A percentile compares a stretch with the other conserved stretches of the same genome.
Evolutionary conservation across 495 filamentous ascomycete species (phyloP).

Genomic region (Lindgomyces ingoldianus): DNA sequence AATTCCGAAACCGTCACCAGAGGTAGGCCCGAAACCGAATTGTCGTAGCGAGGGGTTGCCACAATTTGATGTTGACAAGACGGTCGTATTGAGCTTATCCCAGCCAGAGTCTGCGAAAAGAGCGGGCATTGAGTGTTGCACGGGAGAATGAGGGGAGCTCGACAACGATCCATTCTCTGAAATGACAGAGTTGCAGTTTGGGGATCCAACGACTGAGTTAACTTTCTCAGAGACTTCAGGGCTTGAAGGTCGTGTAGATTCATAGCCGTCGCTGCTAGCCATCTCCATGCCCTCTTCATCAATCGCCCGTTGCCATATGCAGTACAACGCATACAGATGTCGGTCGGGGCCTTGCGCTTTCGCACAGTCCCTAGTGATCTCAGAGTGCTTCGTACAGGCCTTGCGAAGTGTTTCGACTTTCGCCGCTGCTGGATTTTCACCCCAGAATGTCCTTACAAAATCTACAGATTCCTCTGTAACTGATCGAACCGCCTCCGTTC

Average conservation of each 20-base stretch:
- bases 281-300: slow-evolving; percentile 68
- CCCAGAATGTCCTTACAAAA: slow-evolving; percentile 95
- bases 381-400: slow-evolving; percentile 79
- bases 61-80: slow-evolving; percentile 96
- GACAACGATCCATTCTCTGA: slow-evolving; percentile 50
- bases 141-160: slow-evolving; percentile 40
- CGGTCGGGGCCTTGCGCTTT: slow-evolving; percentile 92
- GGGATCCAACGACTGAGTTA: slow-evolving; percentile 54
- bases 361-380: slow-evolving; percentile 79
- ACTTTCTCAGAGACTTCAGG: slow-evolving; percentile 28
- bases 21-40: slow-evolving; percentile 95
- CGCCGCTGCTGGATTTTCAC: slow-evolving; percentile 73
- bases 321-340: slow-evolving; percentile 92
- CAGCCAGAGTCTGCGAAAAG: slow-evolving; percentile 88
- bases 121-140: slow-evolving; percentile 60
- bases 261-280: slow-evolving; percentile 47
- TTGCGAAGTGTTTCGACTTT: slow-evolving; percentile 84
- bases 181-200: slow-evolving; percentile 53
- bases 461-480: slow-evolving; percentile 79
- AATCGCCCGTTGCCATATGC: slow-evolving; percentile 87
- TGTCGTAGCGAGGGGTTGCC: slow-evolving; percentile 95
- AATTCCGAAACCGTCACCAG: slow-evolving; percentile 93
- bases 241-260: slow-evolving; percentile 36
- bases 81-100: slow-evolving; percentile 93
- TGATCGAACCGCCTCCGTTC: slow-evolving; percentile 89